Base-by-base conservation (phyloP, 1,284 basidiomycete species). In the Cryptococcus depauperatus region DNA sequence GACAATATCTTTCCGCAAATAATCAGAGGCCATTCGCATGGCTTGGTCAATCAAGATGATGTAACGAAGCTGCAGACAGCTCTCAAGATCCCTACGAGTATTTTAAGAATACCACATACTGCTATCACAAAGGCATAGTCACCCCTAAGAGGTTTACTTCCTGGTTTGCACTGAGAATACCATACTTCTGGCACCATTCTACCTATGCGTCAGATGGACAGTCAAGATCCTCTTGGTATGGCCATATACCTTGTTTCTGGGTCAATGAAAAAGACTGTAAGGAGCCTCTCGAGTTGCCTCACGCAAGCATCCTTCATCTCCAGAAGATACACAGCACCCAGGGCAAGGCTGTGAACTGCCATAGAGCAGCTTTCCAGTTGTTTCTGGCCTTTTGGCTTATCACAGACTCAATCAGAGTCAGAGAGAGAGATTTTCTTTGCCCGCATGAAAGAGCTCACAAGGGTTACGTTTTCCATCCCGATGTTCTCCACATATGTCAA, bases 381-480 rank as follows among this genome's bases (percentile, higher is more conserved):
- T 13, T 47, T 52, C 37, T 62, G 60, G 21, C 60, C 56, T 43
- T 55, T 43, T 2, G 61, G 54, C 14, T 46, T 44, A 34, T 59
- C 62, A 35, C 52, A 53, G 11, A 50, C 61, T 61, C 19, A 23
- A 13, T 16, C 16, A 5, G 9, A 18, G 22, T 23, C 10, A 26
- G 34, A 42, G 23, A 38, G 37, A 27, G 2, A 26, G 16, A 14
- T 30, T 9, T 29, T 9, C 4, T 41, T 16, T n/a, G 33, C 16
- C 16, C 10, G n/a, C 1, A 7, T 11, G n/a, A n/a, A n/a, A n/a
- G n/a, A 4, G 43, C 59, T 45, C 22, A 64, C 61, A 50, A 6
- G 61, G 63, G 39, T 66, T 66, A 14, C 58, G 45, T 29, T 57
- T 51, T 3, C 61, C 63, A 48, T 66, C 63, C 5, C 56, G 46